These are phyloP conservation scores for Podaxis carcinomalis DNA, from an alignment of 768 basidiomycete species.

Conservation along the genomic window DNA sequence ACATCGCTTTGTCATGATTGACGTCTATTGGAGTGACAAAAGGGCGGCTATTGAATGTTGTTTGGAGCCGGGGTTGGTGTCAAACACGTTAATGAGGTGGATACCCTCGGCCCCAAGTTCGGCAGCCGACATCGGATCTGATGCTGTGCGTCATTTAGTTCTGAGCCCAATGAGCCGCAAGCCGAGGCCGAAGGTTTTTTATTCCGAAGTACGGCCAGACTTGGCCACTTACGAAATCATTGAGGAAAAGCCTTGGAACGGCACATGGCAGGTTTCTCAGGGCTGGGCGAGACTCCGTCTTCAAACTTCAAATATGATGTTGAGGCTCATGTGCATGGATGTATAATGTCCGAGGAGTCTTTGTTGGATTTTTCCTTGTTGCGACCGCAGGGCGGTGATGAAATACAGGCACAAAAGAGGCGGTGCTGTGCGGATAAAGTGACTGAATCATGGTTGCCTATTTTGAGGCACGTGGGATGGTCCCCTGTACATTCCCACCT, in stretches of 20 bases:
- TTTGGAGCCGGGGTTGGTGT: too few relatives aligned
- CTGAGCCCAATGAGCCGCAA: background rate
- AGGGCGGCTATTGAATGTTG: background rate
- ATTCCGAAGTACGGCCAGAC: background rate
- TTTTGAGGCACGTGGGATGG: constrained; percentile 1
- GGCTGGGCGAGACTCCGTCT: too few relatives aligned
- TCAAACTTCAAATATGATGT: too few relatives aligned
- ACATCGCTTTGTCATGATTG: background rate
- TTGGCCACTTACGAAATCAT: background rate
- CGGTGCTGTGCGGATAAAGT: background rate
- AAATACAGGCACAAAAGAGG: background rate
- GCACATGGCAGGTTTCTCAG: too few relatives aligned
- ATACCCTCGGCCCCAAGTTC: too few relatives aligned
- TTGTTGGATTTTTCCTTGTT: too few relatives aligned
- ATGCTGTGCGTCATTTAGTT: background rate
- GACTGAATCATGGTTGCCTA: background rate
- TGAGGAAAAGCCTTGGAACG: background rate
- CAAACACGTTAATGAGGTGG: too few relatives aligned
- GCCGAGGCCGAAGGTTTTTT: background rate
- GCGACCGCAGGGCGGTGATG: too few relatives aligned
- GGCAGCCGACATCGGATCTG: background rate
- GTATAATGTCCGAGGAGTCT: too few relatives aligned
- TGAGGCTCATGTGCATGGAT: too few relatives aligned
- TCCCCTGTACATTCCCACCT: background rate
- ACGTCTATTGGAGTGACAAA: background rate